Evolutionary conservation across 352 stramenopile genomes (phyloP).

Genomic region (Globisporangium middletonii): DNA sequence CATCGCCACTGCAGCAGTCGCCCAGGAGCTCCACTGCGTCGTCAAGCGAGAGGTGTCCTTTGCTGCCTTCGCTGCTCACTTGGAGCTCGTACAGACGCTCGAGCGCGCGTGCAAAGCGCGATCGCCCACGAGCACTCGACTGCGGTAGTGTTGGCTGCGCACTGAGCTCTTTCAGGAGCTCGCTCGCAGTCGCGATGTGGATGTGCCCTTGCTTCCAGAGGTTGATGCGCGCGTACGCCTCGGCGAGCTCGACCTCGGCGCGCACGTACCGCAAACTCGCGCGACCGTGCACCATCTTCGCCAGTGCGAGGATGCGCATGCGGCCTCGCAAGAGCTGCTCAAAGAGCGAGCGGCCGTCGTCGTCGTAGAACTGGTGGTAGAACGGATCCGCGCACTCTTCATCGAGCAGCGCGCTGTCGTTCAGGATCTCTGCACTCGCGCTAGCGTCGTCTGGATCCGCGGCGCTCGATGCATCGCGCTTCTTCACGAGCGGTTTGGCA

Average conservation of each 20-base stretch:
- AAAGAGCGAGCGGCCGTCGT: slow-evolving; percentile 40
- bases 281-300: slow-evolving; percentile 40
- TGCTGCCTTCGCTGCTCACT: background rate
- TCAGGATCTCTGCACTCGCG: background rate
- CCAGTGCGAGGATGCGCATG: slow-evolving; percentile 49
- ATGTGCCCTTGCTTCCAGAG: slow-evolving; percentile 67
- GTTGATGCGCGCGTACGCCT: slow-evolving; percentile 47
- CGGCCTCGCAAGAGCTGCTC: slow-evolving; percentile 50
- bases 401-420: slow-evolving; percentile 14
- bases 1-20: background rate
- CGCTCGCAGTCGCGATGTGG: slow-evolving; percentile 29
- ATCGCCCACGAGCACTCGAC: background rate
- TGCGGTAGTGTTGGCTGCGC: background rate
- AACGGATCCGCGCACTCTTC: slow-evolving; percentile 45
- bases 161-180: slow-evolving; percentile 31
- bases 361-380: slow-evolving; percentile 56
- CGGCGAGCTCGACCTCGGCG: slow-evolving; percentile 48
- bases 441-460: background rate
- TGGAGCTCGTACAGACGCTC: slow-evolving; percentile 22
- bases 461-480: slow-evolving; percentile 3
- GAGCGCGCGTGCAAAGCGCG: slow-evolving; percentile 7
- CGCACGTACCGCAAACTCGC: slow-evolving; percentile 30
- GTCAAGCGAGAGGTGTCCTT: slow-evolving; percentile 4
- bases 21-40: slow-evolving; percentile 5
- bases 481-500: slow-evolving; percentile 34